phyloP scores from a whole-genome alignment of 768 basidiomycete species.

The Wakefieldia striispora region DNA sequence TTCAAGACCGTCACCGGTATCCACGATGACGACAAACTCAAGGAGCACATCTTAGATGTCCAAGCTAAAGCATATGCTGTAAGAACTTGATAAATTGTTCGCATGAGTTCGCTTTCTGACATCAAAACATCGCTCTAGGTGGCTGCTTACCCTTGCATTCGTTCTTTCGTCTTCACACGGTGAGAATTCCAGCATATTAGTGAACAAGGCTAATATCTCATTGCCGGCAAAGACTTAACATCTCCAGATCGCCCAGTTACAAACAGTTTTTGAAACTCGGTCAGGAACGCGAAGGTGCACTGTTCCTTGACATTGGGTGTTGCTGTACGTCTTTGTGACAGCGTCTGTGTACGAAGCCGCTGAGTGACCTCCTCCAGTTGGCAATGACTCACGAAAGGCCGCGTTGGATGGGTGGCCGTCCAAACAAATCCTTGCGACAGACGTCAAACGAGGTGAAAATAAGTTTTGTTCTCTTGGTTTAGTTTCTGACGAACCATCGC shows the following conservation, averaged over 20 bases:
- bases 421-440: constrained; percentile 37
- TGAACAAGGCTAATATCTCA: not conserved
- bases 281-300: constrained; percentile 32
- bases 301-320: constrained; percentile 46
- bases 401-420: constrained; percentile 43
- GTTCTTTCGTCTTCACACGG: constrained; percentile 18
- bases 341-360: not conserved
- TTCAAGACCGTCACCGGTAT: constrained; percentile 32
- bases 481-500: not conserved
- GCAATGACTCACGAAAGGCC: constrained; percentile 40
- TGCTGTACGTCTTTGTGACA: constrained; percentile 32
- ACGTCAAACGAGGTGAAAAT: constrained; percentile 35
- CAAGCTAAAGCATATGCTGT: constrained; percentile 35
- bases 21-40: constrained; percentile 28
- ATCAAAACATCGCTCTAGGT: constrained; percentile 10
- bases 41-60: constrained; percentile 32
- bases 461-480: not conserved
- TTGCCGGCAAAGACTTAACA: constrained; percentile 16
- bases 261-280: constrained; percentile 35
- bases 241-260: constrained; percentile 21
- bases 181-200: not conserved
- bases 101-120: not conserved
- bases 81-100: not conserved
- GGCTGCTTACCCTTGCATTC: constrained; percentile 24
- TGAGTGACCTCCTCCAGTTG: constrained; percentile 29